phyloP scores from a whole-genome alignment of 2,329 filamentous ascomycete genomes.

The Hypoxylon sp. region DNA sequence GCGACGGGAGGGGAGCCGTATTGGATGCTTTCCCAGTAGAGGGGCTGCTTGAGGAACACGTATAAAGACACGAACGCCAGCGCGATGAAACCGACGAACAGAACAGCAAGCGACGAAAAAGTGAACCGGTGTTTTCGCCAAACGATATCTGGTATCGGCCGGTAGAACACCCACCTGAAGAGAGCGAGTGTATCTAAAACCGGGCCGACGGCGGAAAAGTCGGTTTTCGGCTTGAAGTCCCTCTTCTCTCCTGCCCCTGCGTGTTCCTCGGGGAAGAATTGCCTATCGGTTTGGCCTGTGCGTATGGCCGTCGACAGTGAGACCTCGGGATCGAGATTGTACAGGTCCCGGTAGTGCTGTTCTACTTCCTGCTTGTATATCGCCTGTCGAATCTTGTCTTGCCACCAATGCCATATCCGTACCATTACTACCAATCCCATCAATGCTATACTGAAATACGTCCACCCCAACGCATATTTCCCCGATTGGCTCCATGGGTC shows the following conservation, averaged over 20 bases:
- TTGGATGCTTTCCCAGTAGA: conserved; percentile 89
- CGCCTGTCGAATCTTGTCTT: conserved; percentile 91
- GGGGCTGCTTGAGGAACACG: conserved; percentile 87
- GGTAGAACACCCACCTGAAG: conserved; percentile 90
- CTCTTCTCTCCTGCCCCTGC: conserved; percentile 68
- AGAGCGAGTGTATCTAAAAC: conserved; percentile 86
- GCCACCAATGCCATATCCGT: conserved; percentile 89
- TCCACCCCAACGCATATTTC: conserved; percentile 90
- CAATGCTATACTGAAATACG: conserved; percentile 86
- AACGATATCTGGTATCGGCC: conserved; percentile 82
- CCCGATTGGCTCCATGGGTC: conserved; percentile 87
- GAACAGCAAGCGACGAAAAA: conserved; percentile 84
- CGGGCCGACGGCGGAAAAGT: conserved; percentile 80
- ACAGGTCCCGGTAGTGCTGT: conserved; percentile 71
- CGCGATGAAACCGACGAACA: conserved; percentile 76
- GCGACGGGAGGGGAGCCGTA: conserved; percentile 91
- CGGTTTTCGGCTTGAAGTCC: conserved; percentile 75
- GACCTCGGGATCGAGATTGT: conserved; percentile 66
- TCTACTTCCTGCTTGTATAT: conserved; percentile 87
- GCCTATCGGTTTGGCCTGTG: conserved; percentile 70
- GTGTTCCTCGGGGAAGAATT: conserved; percentile 81
- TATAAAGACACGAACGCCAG: conserved; percentile 83
- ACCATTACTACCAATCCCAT: conserved; percentile 76
- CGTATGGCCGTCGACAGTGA: conserved; percentile 61
- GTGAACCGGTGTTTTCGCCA: conserved; percentile 78